phyloP scores from a whole-genome alignment of 495 filamentous ascomycete species.

The Penicillium odoratum region DNA sequence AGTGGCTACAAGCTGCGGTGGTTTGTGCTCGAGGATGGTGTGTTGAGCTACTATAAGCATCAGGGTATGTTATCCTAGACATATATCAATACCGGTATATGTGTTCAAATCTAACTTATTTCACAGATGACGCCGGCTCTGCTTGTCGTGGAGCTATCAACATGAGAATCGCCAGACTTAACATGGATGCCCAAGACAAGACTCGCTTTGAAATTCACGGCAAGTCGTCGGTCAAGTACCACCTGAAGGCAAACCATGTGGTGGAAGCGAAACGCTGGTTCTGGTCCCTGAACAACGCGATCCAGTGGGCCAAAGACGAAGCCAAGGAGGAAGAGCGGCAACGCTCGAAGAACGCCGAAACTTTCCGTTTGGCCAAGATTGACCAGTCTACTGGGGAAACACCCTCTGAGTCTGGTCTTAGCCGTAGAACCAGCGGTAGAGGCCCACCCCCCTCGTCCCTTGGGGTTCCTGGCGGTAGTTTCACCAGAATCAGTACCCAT shows the following conservation, averaged over 20 bases:
- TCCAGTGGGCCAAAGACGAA: constrained; percentile 97
- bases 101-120: constrained; percentile 4
- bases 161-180: constrained; percentile 91
- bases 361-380: constrained; percentile 72
- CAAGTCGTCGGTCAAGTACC: constrained; percentile 98
- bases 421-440: constrained; percentile 39
- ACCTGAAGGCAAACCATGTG: constrained; percentile 93
- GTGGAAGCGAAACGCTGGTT: constrained; percentile 67
- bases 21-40: constrained; percentile 97
- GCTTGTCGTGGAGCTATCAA: constrained; percentile 96
- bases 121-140: constrained; percentile 64
- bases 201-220: constrained; percentile 95
- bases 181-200: constrained; percentile 96
- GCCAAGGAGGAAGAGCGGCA: constrained; percentile 82
- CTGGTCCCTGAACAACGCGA: constrained; percentile 98
- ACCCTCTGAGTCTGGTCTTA: constrained; percentile 32
- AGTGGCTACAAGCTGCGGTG: constrained; percentile 93
- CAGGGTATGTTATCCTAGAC: constrained; percentile 55
- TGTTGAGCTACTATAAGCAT: constrained; percentile 98
- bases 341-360: constrained; percentile 69
- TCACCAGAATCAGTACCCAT: constrained; percentile 42
- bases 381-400: constrained; percentile 53
- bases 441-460: constrained; percentile 37
- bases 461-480: constrained; percentile 35
- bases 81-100: neutral